Percentiles rank a stretch among this genome's conserved stretches.
These are phyloP conservation scores for Candida pini DNA, from an alignment of 805 yeast genomes.

Conservation along the genomic window DNA sequence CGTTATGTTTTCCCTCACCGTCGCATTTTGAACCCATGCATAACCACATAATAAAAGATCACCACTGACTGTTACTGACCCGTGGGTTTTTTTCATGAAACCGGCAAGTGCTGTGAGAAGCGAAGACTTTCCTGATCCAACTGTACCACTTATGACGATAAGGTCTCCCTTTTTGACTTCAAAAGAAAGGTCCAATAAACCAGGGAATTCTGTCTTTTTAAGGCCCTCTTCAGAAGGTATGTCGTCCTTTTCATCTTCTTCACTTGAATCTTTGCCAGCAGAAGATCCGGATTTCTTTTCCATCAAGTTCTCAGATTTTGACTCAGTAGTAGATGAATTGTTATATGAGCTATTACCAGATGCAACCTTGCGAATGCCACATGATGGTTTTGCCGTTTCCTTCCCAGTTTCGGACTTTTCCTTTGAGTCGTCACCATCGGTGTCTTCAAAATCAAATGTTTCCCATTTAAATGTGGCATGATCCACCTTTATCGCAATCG, in stretches of 20 bases:
- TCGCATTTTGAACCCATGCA: conserved; percentile 81
- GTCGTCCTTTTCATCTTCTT: conserved; percentile 40
- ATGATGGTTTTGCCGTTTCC: too few species aligned
- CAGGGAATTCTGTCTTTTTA: conserved; percentile 18
- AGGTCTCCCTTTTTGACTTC: conserved; percentile 59
- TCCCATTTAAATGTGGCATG: conserved; percentile 32
- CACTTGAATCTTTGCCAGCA: background rate
- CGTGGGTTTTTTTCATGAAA: conserved; percentile 48
- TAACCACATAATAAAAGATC: conserved; percentile 36
- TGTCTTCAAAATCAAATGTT: conserved; percentile 61
- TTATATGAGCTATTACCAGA: conserved; percentile 3
- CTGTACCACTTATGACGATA: conserved; percentile 67
- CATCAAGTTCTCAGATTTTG: too few species aligned
- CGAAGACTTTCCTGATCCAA: conserved; percentile 80
- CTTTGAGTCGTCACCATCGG: conserved; percentile 14
- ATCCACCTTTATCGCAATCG: conserved; percentile 40
- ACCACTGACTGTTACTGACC: conserved; percentile 50
- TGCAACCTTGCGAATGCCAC: background rate
- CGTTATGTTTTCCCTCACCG: conserved; percentile 65
- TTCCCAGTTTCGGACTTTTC: background rate
- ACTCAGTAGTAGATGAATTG: background rate
- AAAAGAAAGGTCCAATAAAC: conserved; percentile 48
- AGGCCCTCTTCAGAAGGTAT: conserved; percentile 28
- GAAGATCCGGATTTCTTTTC: background rate
- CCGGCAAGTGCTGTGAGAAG: conserved; percentile 67